Evolutionary conservation across 257 asterid species (phyloP).

Genomic region (Rehmannia glutinosa): DNA sequence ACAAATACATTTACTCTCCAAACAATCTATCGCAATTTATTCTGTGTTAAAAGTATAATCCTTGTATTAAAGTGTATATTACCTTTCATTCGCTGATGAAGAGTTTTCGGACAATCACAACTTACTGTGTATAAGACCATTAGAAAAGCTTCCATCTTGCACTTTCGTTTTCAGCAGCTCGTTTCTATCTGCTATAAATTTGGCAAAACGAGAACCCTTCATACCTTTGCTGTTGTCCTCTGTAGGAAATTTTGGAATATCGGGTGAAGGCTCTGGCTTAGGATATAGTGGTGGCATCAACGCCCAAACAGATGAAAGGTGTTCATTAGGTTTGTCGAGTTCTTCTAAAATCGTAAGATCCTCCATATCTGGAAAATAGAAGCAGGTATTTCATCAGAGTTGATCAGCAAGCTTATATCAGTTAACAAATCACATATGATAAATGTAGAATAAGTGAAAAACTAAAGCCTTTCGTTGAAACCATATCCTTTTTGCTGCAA

Average conservation of each 20-base stretch:
- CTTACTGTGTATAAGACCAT: slow-evolving; percentile 54
- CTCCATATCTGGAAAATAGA: slow-evolving; percentile 56
- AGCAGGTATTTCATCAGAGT: not conserved
- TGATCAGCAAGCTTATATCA: too few species aligned
- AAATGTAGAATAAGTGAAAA: slow-evolving; percentile 6
- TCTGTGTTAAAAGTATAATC: not conserved
- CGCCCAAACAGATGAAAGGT: slow-evolving; percentile 86
- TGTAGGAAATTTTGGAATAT: slow-evolving; percentile 31
- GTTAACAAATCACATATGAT: not conserved
- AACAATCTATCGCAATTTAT: not conserved
- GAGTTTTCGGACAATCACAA: slow-evolving; percentile 30
- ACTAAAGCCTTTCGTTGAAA: not conserved
- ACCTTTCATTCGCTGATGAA: slow-evolving; percentile 13
- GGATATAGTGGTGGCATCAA: slow-evolving; percentile 78
- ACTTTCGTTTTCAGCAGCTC: slow-evolving; percentile 42
- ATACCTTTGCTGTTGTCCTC: slow-evolving; percentile 42
- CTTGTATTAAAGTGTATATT: not conserved
- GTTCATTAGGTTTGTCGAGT: slow-evolving; percentile 75
- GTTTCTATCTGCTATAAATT: slow-evolving; percentile 70
- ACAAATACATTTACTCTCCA: slow-evolving; percentile 1
- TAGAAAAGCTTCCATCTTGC: slow-evolving; percentile 37
- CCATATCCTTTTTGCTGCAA: not conserved
- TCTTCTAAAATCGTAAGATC: slow-evolving; percentile 51
- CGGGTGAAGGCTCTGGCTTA: slow-evolving; percentile 54
- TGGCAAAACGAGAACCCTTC: slow-evolving; percentile 89